These are phyloP conservation scores for Fraxinus paxiana DNA, from an alignment of 305 asterid species.

Conservation along the genomic window DNA sequence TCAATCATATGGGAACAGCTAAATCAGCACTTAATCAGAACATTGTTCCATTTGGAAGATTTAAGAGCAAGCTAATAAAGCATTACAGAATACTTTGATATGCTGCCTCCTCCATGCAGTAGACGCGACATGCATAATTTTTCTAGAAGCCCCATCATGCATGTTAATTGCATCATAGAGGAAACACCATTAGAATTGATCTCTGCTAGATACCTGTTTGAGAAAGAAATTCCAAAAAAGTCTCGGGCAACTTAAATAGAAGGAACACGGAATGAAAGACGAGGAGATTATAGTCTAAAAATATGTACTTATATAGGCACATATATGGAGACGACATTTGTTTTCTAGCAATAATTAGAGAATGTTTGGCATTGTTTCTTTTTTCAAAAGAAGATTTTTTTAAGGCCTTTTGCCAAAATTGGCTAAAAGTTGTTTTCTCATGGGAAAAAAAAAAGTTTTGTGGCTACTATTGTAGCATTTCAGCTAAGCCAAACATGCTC, in stretches of 20 bases:
- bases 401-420: not conserved
- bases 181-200: not conserved
- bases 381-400: not conserved
- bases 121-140: not conserved
- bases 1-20: not conserved
- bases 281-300: not conserved
- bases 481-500: not conserved
- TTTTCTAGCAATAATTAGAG: not conserved
- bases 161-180: not conserved
- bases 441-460: not conserved
- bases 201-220: not conserved
- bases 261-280: not conserved
- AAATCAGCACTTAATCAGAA: not conserved
- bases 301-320: not conserved
- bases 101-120: not conserved
- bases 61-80: not conserved
- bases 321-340: not conserved
- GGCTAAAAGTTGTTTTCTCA: not conserved
- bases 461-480: not conserved
- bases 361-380: not conserved
- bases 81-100: not conserved
- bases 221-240: not conserved
- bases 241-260: not conserved
- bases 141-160: not conserved
- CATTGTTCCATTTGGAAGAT: not conserved